A percentile compares a stretch with the other conserved stretches of the same genome.
Evolutionary conservation across 768 basidiomycete genomes (phyloP).

Genomic region (Amanita rimosa): DNA sequence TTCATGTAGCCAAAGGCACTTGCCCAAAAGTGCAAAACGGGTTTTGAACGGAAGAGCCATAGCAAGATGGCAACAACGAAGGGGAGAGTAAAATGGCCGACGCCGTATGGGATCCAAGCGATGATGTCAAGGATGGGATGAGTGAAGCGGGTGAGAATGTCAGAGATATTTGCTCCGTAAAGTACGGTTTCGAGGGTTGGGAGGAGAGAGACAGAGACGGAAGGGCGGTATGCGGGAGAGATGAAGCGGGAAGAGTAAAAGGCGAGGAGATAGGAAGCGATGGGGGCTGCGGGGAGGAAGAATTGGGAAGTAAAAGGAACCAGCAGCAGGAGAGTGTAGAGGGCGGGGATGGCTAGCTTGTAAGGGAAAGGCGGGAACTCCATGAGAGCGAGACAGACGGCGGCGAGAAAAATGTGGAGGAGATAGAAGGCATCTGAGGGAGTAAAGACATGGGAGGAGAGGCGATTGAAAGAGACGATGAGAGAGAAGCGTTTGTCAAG

Average conservation of each 20-base stretch:
- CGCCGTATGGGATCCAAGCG: constrained; percentile 97
- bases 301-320: constrained; percentile 86
- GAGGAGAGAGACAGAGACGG: constrained; percentile 83
- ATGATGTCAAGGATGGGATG: constrained; percentile 86
- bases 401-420: constrained; percentile 48
- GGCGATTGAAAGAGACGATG: constrained; percentile 44
- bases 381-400: constrained; percentile 70
- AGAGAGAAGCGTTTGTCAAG: constrained; percentile 76
- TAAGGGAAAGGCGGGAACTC: constrained; percentile 52
- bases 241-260: constrained; percentile 87
- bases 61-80: constrained; percentile 77
- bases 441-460: constrained; percentile 46
- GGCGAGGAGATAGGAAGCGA: constrained; percentile 77
- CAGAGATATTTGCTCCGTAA: constrained; percentile 96
- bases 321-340: constrained; percentile 59
- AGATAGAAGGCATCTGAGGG: constrained; percentile 50
- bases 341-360: constrained; percentile 68
- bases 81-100: constrained; percentile 81
- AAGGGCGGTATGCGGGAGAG: constrained; percentile 61
- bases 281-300: constrained; percentile 78
- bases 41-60: constrained; percentile 83
- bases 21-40: constrained; percentile 75
- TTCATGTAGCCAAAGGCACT: constrained; percentile 91
- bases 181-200: constrained; percentile 92
- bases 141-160: constrained; percentile 91